phyloP scores from a whole-genome alignment of 495 filamentous ascomycete genomes.

The Bacidia gigantensis region DNA sequence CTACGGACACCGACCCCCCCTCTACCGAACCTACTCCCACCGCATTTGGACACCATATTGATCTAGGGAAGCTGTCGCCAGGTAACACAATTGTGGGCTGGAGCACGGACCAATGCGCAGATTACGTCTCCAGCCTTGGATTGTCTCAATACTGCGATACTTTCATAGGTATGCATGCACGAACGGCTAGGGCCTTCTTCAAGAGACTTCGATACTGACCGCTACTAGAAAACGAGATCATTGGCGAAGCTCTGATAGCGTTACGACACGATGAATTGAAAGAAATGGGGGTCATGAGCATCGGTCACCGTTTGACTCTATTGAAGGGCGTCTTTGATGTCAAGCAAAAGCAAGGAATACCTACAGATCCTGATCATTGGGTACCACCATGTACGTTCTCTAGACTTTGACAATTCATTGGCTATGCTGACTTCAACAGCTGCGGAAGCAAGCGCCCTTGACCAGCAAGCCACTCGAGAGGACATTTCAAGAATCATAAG shows the following conservation, averaged over 20 bases:
- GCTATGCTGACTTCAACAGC: slow-evolving; percentile 37
- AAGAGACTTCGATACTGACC: slow-evolving; percentile 15
- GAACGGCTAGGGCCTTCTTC: background rate
- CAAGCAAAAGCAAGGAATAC: slow-evolving; percentile 82
- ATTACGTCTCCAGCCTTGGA: slow-evolving; percentile 67
- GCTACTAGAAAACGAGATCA: slow-evolving; percentile 74
- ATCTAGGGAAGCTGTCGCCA: slow-evolving; percentile 49
- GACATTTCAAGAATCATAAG: slow-evolving; percentile 82
- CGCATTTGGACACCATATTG: slow-evolving; percentile 57
- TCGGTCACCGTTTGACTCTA: slow-evolving; percentile 88
- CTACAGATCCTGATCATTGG: slow-evolving; percentile 85
- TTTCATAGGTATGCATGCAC: slow-evolving; percentile 50
- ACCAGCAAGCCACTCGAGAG: slow-evolving; percentile 75
- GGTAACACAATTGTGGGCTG: slow-evolving; percentile 75
- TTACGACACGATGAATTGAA: slow-evolving; percentile 86
- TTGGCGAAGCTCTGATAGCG: slow-evolving; percentile 80
- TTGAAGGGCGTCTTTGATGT: slow-evolving; percentile 90
- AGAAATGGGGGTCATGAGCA: slow-evolving; percentile 82
- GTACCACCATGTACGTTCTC: slow-evolving; percentile 69
- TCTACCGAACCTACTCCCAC: slow-evolving; percentile 82
- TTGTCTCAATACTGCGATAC: slow-evolving; percentile 70
- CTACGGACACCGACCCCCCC: slow-evolving; percentile 65
- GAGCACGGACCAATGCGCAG: slow-evolving; percentile 76
- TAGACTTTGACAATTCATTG: background rate
- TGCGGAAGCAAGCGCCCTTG: slow-evolving; percentile 73